A percentile compares a stretch with the other conserved stretches of the same genome.
Conservation (phyloP, 306 rosid species). For the Coriaria nepalensis region DNA sequence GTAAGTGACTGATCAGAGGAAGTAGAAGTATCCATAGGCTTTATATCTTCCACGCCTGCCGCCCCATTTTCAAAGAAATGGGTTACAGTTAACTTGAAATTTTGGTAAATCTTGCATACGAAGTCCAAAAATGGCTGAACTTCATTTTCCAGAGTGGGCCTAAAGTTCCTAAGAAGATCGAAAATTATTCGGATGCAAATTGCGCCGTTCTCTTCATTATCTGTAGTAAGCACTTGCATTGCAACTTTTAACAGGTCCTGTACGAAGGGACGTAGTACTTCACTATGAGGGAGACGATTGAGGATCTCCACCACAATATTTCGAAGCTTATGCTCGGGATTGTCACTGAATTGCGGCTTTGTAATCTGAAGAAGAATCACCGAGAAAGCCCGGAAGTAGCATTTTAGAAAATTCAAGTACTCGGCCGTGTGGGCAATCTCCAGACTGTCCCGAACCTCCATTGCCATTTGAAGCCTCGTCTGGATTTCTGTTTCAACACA, state of each 20-base stretch:
- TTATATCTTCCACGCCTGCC: conserved; percentile 49
- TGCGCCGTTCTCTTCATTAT: conserved; percentile 88
- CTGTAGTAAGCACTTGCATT: conserved; percentile 83
- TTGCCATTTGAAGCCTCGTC: conserved; percentile 77
- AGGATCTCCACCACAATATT: conserved; percentile 88
- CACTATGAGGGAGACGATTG: conserved; percentile 92
- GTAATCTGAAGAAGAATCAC: conserved; percentile 57
- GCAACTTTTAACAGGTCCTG: conserved; percentile 96
- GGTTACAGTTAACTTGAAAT: conserved; percentile 64
- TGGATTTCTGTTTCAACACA: conserved; percentile 42
- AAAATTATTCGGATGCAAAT: conserved; percentile 84
- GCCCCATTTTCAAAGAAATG: conserved; percentile 72
- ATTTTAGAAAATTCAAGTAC: conserved; percentile 84
- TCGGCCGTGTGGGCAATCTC: conserved; percentile 97
- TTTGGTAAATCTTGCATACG: conserved; percentile 85
- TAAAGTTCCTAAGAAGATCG: conserved; percentile 85
- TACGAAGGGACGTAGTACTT: conserved; percentile 92
- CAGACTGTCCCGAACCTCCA: conserved; percentile 96
- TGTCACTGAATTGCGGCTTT: conserved; percentile 75
- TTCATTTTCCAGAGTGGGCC: conserved; percentile 77
- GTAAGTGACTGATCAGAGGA: conserved; percentile 47
- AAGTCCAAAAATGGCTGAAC: conserved; percentile 95
- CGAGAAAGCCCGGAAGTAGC: conserved; percentile 79
- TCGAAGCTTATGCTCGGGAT: conserved; percentile 79
- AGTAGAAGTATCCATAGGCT: conserved; percentile 60